Evolutionary conservation across 495 filamentous ascomycete species (phyloP).

Genomic region (Parathielavia hyrcaniae): DNA sequence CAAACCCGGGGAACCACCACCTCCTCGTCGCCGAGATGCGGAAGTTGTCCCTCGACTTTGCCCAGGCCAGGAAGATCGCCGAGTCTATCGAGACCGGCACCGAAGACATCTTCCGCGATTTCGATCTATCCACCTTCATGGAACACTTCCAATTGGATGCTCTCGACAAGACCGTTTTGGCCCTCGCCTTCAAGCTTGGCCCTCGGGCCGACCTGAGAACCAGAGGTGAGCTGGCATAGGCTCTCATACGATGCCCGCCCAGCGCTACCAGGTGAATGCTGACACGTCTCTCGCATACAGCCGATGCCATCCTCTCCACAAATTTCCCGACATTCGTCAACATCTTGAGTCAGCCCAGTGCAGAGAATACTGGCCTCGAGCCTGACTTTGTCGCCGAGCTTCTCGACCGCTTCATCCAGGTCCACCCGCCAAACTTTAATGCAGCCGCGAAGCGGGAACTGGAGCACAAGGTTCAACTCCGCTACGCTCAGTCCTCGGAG

Average conservation of each 20-base stretch:
- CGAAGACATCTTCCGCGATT: slow-evolving; percentile 87
- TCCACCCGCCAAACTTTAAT: slow-evolving; percentile 75
- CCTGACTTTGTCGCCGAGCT: slow-evolving; percentile 65
- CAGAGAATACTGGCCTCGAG: slow-evolving; percentile 55
- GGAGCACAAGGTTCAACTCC: slow-evolving; percentile 56
- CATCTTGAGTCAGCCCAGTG: slow-evolving; percentile 54
- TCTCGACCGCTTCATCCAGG: slow-evolving; percentile 73
- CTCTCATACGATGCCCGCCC: too few relatives aligned
- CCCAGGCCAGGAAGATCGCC: slow-evolving; percentile 82
- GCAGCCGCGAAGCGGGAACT: slow-evolving; percentile 65
- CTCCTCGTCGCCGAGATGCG: slow-evolving; percentile 77
- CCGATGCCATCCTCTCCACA: slow-evolving; percentile 73
- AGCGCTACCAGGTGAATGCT: slow-evolving; percentile 17
- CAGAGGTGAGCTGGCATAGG: slow-evolving; percentile 59
- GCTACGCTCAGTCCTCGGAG: slow-evolving; percentile 54
- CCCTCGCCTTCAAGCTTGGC: slow-evolving; percentile 77
- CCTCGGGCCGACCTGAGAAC: slow-evolving; percentile 72
- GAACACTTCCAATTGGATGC: slow-evolving; percentile 90
- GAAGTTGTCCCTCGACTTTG: slow-evolving; percentile 70
- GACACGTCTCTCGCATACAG: slow-evolving; percentile 45
- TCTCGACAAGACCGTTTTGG: slow-evolving; percentile 78
- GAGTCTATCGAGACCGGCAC: slow-evolving; percentile 78
- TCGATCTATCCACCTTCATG: slow-evolving; percentile 86
- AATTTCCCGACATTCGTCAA: slow-evolving; percentile 69
- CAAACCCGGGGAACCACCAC: slow-evolving; percentile 71